Percentiles rank a stretch among this genome's conserved stretches.
Evolutionary conservation across 1,284 basidiomycete genomes (phyloP).

Genomic region (Irpex sp.): DNA sequence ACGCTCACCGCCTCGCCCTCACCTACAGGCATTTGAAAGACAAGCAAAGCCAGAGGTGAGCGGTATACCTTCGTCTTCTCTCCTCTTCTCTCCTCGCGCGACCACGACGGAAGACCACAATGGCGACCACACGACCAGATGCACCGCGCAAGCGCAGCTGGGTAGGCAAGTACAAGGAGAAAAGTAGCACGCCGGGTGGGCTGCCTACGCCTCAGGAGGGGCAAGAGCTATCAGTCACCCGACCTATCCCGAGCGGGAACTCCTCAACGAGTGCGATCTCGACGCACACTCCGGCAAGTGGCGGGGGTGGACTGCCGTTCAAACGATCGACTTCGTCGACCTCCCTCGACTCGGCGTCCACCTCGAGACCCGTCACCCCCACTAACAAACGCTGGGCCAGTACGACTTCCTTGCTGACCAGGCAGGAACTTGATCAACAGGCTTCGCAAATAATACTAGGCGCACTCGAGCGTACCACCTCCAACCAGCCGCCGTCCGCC

Average conservation of each 20-base stretch:
- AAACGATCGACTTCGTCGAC: slow-evolving; percentile 25
- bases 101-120: slow-evolving; percentile 11
- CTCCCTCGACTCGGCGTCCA: slow-evolving; percentile 23
- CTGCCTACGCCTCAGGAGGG: slow-evolving; percentile 31
- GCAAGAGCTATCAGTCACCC: slow-evolving; percentile 25
- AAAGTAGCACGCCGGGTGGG: slow-evolving; percentile 12
- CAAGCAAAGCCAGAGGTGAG: slow-evolving; percentile 27
- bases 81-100: slow-evolving; percentile 9
- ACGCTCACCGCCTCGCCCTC: slow-evolving; percentile 11
- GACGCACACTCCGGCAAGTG: slow-evolving; percentile 2
- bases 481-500: slow-evolving; percentile 18
- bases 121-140: slow-evolving; percentile 22
- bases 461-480: slow-evolving; percentile 47
- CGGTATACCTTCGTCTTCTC: slow-evolving; percentile 11
- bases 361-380: slow-evolving; percentile 26
- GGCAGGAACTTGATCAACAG: slow-evolving; percentile 39
- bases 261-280: slow-evolving; percentile 14
- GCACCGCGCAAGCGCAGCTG: slow-evolving; percentile 24
- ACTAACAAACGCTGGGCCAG: slow-evolving; percentile 24
- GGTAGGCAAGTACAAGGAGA: slow-evolving; percentile 27
- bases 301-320: slow-evolving; percentile 17
- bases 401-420: slow-evolving; percentile 27
- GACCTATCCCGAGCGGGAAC: slow-evolving; percentile 14
- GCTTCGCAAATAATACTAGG: slow-evolving; percentile 34
- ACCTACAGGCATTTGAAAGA: slow-evolving; percentile 22